These are phyloP conservation scores for Syzygium aromaticum DNA, from an alignment of 345 rosid species.

Conservation along the genomic window DNA sequence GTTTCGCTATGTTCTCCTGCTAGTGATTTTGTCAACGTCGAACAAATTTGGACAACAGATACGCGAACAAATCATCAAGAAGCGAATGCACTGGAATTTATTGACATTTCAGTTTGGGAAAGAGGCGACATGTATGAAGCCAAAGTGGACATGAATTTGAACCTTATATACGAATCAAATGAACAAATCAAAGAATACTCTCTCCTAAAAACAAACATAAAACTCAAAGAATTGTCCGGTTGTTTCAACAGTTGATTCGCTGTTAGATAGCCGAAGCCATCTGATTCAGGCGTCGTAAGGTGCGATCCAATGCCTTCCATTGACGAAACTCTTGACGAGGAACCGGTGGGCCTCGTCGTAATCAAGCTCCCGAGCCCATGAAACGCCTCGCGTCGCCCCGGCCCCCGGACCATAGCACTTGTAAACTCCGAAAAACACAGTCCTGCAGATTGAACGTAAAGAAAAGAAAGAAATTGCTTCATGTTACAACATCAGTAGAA, in stretches of 20 bases:
- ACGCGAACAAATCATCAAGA: not conserved
- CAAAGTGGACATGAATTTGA: not conserved
- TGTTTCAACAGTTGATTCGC: not conserved
- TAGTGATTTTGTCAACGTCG: not conserved
- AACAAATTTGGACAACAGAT: not conserved
- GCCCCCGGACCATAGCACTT: slow-evolving; percentile 91
- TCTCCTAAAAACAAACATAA: not conserved
- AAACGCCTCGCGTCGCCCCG: slow-evolving; percentile 56
- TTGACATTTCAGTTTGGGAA: not conserved
- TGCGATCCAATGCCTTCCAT: slow-evolving; percentile 90
- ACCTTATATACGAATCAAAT: not conserved
- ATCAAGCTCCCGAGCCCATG: slow-evolving; percentile 87
- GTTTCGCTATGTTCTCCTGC: not conserved
- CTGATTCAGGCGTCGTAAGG: slow-evolving; percentile 37
- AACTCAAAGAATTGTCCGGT: not conserved
- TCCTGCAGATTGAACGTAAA: slow-evolving; percentile 27
- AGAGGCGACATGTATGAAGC: not conserved
- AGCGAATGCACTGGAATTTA: not conserved
- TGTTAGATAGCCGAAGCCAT: not conserved
- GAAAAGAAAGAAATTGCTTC: not conserved
- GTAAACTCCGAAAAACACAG: slow-evolving; percentile 84
- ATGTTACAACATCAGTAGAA: no score
- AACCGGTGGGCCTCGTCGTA: slow-evolving; percentile 76
- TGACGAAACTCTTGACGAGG: slow-evolving; percentile 81
- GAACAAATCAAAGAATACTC: not conserved